Percentiles rank a stretch among this genome's conserved stretches.
Conservation (phyloP, 192 early-diverging fungal genomes). For the Chytriomyces hyalinus region DNA sequence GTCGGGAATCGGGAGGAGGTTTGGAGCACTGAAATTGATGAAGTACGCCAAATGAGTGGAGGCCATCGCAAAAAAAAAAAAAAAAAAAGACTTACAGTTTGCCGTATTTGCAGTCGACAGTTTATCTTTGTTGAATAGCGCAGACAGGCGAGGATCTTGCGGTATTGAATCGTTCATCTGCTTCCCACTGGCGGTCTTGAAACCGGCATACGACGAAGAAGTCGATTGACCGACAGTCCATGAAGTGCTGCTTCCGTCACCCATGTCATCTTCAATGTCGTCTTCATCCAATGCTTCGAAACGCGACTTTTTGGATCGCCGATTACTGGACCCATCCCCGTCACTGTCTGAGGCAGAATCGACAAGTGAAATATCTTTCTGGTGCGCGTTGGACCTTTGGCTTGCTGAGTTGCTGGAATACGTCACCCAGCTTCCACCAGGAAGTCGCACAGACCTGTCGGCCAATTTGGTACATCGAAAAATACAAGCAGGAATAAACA, state of each 20-base stretch:
- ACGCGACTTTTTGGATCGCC: neutral
- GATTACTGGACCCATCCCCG: neutral
- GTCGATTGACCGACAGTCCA: neutral
- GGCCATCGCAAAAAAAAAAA: neutral
- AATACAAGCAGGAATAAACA: neutral
- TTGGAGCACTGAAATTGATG: constrained; percentile 6
- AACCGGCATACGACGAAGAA: constrained; percentile 17
- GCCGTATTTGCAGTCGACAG: constrained; percentile 3
- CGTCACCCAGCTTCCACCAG: constrained; percentile 12
- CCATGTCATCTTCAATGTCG: constrained; percentile 23
- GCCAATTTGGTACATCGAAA: neutral
- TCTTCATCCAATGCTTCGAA: neutral
- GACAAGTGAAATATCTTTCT: constrained; percentile 9
- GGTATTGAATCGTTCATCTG: neutral
- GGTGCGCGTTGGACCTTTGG: constrained; percentile 7
- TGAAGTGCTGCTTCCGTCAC: neutral
- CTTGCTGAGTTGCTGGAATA: neutral
- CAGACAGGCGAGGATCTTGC: neutral
- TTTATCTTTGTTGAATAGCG: neutral
- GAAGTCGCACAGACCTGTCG: neutral
- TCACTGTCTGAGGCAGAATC: neutral
- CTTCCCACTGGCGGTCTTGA: constrained; percentile 37
- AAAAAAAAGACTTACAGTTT: constrained; percentile 4
- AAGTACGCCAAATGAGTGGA: neutral
- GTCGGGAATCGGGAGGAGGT: constrained; percentile 20